Conservation (phyloP, 257 asterid genomes). For the Gynochthodes officinalis region DNA sequence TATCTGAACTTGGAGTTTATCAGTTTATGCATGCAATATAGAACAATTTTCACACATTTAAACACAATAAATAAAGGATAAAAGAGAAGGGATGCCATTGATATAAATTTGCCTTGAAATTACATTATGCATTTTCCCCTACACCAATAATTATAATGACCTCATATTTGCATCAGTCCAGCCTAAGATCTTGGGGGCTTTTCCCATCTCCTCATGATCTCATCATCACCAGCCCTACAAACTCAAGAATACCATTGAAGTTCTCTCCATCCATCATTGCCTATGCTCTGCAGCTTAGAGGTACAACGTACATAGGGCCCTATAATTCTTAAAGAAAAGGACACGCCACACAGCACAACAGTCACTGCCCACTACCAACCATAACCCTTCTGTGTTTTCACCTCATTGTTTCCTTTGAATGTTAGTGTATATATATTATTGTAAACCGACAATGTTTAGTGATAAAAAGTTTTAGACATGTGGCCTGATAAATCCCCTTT, state of each 20-base stretch:
- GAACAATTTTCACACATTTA: too few species aligned
- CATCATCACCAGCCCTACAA: slow-evolving; percentile 9
- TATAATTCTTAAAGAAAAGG: neutral
- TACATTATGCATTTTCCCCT: too few species aligned
- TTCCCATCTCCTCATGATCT: neutral
- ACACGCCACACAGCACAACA: neutral
- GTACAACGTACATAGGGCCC: slow-evolving; percentile 13
- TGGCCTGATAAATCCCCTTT: slow-evolving; percentile 1
- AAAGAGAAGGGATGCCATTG: too few species aligned
- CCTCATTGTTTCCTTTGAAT: neutral
- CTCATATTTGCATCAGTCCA: slow-evolving; percentile 17
- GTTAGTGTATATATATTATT: too few species aligned
- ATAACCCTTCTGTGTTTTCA: neutral
- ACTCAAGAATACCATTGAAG: neutral
- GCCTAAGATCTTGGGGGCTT: neutral
- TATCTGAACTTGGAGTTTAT: too few species aligned
- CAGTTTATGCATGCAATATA: too few species aligned
- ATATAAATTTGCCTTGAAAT: too few species aligned
- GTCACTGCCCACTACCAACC: neutral
- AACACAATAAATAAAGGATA: too few species aligned
- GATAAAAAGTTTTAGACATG: slow-evolving; percentile 12
- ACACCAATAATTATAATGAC: too few species aligned
- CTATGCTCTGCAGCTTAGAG: neutral
- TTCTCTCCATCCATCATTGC: slow-evolving; percentile 9
- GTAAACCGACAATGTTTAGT: neutral